phyloP scores from a whole-genome alignment of 2,329 filamentous ascomycete genomes.

The Stagonosporopsis cucurbitacearum region DNA sequence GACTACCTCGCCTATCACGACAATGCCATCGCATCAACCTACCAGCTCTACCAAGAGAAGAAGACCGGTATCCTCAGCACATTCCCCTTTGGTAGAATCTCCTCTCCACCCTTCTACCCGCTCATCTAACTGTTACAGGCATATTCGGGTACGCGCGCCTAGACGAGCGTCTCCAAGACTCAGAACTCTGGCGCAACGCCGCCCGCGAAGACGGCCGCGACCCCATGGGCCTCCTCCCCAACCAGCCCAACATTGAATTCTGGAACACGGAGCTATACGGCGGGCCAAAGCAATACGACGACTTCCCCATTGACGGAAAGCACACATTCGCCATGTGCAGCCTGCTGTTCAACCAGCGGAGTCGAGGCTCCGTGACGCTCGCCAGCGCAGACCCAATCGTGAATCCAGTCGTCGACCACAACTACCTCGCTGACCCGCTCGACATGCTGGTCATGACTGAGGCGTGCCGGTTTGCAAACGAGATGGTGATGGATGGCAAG shows the following conservation, averaged over 20 bases:
- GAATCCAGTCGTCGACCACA: constrained; percentile 65
- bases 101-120: too few relatives aligned
- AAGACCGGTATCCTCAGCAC: constrained; percentile 65
- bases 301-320: constrained; percentile 61
- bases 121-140: not conserved
- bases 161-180: constrained; percentile 63
- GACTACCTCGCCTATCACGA: constrained; percentile 65
- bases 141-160: constrained; percentile 68
- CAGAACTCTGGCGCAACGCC: constrained; percentile 62
- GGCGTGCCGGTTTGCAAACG: constrained; percentile 64
- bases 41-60: constrained; percentile 63
- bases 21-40: constrained; percentile 58
- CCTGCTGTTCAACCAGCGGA: constrained; percentile 64
- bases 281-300: constrained; percentile 63
- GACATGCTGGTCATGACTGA: constrained; percentile 66
- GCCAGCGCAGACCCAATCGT: constrained; percentile 56
- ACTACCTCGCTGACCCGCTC: constrained; percentile 63
- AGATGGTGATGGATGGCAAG: constrained; percentile 64
- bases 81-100: constrained; percentile 62
- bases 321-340: constrained; percentile 65
- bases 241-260: constrained; percentile 67
- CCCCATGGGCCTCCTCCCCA: constrained; percentile 65
- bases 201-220: constrained; percentile 57
- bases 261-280: constrained; percentile 69
- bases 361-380: constrained; percentile 62